Base-by-base conservation (phyloP, 129 eudicot species). In the Chrysanthemum makinoi region DNA sequence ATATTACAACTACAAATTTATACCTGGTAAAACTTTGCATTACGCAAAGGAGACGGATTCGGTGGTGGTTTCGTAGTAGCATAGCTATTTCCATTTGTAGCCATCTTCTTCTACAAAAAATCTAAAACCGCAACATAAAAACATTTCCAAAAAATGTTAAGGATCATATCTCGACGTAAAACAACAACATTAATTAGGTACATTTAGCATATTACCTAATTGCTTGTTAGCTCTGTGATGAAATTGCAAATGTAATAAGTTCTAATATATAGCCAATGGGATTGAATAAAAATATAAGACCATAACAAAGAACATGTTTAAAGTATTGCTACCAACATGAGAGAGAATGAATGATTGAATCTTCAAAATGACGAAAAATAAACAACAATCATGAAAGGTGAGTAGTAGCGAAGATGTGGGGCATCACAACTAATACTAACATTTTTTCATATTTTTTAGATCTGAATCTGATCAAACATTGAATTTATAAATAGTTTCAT, bases 1-100 rank as follows among this genome's bases (percentile, higher is more conserved):
- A 52, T 52, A 52, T 24, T 9, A 30, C 24, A 67, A 9, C 11
- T 18, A n/a, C 69, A 52, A 63, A 24, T 52, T 16, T 47, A 44
- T 58, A 88, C 95, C 95, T 88, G 90, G 50, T 75, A 88, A 56
- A 88, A 88, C 75, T 83, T 88, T 0, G 96, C 88, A 74, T 77
- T 86, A 4, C 96, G 81, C 62, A 88, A 63, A 11, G 96, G 96
- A 46, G 96, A 88, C 0, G 96, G 96, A 54, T 79, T 75, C 0
- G 96, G 96, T 19, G 96, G 96, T 7, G 89, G 70, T 68, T 83
- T 86, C n/a, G 68, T 64, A 51, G 78, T 74, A 35, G 64, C 61
- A 26, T 72, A 49, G 63, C 77, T 74, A n/a, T 83, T 72, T 43
- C 77, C 85, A 71, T 86, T 77, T 53, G 78, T 80, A 65, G 91